These are phyloP conservation scores for Phalaenopsis equestris DNA, from an alignment of 106 monocot species.

Conservation along the genomic window DNA sequence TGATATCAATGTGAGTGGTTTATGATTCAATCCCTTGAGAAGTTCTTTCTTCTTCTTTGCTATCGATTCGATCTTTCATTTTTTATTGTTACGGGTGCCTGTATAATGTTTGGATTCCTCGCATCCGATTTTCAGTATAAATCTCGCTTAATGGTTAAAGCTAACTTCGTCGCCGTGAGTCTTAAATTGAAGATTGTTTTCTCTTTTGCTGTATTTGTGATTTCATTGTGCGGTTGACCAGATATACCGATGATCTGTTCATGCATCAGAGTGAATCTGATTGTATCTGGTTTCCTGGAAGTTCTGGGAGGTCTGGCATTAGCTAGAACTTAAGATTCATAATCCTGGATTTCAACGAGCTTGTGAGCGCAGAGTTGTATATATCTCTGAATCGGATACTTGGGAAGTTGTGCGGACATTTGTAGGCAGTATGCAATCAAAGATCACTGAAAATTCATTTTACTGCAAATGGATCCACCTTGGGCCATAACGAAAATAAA, in stretches of 20 bases:
- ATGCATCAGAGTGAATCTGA: not conserved
- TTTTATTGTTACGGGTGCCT: not conserved
- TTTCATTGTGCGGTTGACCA: not conserved
- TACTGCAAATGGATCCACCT: not conserved
- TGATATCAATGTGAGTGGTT: constrained; percentile 39
- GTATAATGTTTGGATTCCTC: not conserved
- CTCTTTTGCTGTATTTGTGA: not conserved
- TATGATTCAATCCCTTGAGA: not conserved
- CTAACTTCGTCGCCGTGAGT: not conserved
- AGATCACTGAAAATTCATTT: not conserved
- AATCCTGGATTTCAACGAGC: not conserved
- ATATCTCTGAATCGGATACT: too few species aligned
- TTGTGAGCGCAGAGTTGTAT: too few species aligned
- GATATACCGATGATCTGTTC: not conserved
- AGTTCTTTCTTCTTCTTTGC: not conserved
- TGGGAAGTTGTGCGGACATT: too few species aligned
- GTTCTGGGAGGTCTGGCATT: not conserved
- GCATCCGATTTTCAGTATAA: not conserved
- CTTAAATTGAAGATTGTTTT: too few species aligned
- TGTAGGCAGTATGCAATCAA: not conserved
- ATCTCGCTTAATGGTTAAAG: not conserved
- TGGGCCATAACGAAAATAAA: not conserved
- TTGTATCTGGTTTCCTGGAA: not conserved
- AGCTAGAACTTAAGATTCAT: not conserved
- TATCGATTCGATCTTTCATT: not conserved